Conservation (phyloP, 2,329 filamentous ascomycete species). For the Tolypocladium inflatum region DNA sequence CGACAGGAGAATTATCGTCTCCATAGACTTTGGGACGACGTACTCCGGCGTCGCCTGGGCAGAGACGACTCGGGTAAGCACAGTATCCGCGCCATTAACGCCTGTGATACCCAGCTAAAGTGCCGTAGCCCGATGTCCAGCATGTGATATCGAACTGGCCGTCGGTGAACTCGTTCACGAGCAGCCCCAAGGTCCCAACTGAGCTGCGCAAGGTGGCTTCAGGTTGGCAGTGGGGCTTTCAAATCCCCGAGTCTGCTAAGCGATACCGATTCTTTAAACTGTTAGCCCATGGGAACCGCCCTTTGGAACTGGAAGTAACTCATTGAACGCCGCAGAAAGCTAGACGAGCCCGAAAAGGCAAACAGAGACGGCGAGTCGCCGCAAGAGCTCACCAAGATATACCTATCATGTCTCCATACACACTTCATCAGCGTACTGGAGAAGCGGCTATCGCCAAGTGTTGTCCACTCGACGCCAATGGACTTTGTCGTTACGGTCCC, state of each 20-base stretch:
- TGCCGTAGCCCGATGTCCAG: constrained; percentile 26
- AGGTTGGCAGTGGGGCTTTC: constrained; percentile 40
- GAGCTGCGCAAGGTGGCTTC: constrained; percentile 31
- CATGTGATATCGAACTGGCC: constrained; percentile 36
- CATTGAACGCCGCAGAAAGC: constrained; percentile 15
- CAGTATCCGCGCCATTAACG: neutral
- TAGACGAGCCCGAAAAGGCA: constrained; percentile 21
- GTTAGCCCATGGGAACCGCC: constrained; percentile 19
- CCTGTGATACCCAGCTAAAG: constrained; percentile 9
- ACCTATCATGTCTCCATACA: constrained; percentile 35
- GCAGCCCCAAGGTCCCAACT: constrained; percentile 38
- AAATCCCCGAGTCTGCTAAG: constrained; percentile 31
- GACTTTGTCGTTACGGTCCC: constrained; percentile 49
- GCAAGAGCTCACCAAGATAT: constrained; percentile 28
- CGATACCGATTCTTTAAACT: constrained; percentile 38
- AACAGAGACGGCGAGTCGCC: constrained; percentile 23
- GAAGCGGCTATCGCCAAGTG: constrained; percentile 28
- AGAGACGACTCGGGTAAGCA: constrained; percentile 27
- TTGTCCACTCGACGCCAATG: constrained; percentile 33
- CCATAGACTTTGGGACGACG: constrained; percentile 48
- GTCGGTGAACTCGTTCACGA: constrained; percentile 18
- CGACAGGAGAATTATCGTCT: constrained; percentile 36
- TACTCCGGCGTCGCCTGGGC: constrained; percentile 46
- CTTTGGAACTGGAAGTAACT: neutral
- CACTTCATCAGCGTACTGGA: constrained; percentile 37